Conservation (phyloP, 129 eudicot genomes). For the Tanacetum coccineum region DNA sequence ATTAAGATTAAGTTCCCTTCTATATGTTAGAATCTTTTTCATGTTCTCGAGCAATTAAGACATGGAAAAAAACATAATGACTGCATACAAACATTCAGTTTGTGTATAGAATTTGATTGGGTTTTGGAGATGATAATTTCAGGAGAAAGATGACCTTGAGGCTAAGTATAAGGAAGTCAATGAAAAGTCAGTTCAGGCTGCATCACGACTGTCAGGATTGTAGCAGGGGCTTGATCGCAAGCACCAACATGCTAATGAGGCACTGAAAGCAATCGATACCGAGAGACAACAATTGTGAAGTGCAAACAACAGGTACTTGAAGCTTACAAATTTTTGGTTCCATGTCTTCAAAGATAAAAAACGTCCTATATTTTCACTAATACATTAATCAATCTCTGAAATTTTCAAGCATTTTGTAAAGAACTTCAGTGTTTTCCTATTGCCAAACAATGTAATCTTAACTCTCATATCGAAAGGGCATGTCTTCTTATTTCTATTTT, state of each 20-base stretch:
- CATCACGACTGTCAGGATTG: slow-evolving; percentile 62
- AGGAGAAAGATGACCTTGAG: slow-evolving; percentile 97
- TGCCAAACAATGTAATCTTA: background rate
- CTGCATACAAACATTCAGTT: slow-evolving; percentile 2
- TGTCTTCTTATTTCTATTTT: no score
- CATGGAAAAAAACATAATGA: no score
- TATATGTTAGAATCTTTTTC: no score
- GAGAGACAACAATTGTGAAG: slow-evolving; percentile 94
- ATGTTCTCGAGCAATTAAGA: no score
- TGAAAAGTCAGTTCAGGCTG: slow-evolving; percentile 71
- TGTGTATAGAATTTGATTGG: slow-evolving; percentile 29
- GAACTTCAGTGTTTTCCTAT: background rate
- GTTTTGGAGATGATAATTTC: slow-evolving; percentile 34
- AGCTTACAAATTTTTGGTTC: slow-evolving; percentile 16
- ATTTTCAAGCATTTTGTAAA: slow-evolving; percentile 3
- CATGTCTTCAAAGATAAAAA: slow-evolving; percentile 5
- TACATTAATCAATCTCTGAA: background rate
- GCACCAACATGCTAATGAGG: slow-evolving; percentile 86
- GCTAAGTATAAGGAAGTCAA: slow-evolving; percentile 74
- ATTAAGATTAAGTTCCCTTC: no score
- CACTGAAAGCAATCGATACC: slow-evolving; percentile 83
- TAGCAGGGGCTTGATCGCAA: slow-evolving; percentile 93
- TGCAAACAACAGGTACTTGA: slow-evolving; percentile 75
- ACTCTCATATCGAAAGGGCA: no score
- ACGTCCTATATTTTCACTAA: background rate